Conservation (phyloP, 129 eudicot species). For the Glebionis coronaria region DNA sequence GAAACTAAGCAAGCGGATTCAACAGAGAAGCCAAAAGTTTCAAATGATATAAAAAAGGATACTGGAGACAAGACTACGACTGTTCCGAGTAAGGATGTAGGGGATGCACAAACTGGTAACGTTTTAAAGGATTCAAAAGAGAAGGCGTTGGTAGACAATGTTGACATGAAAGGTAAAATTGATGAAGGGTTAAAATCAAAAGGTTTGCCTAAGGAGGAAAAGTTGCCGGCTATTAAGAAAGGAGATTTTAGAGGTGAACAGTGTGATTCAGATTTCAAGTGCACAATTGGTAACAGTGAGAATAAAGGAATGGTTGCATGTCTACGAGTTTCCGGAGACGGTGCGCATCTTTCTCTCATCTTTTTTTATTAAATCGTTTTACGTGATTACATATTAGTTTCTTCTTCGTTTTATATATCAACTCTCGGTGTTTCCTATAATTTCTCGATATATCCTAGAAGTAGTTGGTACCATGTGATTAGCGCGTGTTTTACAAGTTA, state of each 20-base stretch:
- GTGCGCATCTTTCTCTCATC: conserved; percentile 35
- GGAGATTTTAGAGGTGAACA: conserved; percentile 47
- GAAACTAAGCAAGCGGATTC: conserved; percentile 30
- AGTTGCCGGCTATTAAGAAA: conserved; percentile 28
- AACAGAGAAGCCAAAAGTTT: conserved; percentile 31
- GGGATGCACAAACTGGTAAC: conserved; percentile 22
- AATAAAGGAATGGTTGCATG: conserved; percentile 69
- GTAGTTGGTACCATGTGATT: conserved; percentile 7
- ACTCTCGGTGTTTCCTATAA: background rate
- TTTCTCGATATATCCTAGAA: conserved; percentile 14
- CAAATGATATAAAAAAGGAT: conserved; percentile 22
- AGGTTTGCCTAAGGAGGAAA: conserved; percentile 26
- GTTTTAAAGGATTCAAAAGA: conserved; percentile 27
- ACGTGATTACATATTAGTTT: background rate
- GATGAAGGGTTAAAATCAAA: conserved; percentile 26
- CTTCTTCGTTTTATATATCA: conserved; percentile 4
- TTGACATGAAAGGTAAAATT: conserved; percentile 29
- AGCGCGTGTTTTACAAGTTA: conserved; percentile 5
- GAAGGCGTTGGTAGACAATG: conserved; percentile 24
- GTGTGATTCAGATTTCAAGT: conserved; percentile 73
- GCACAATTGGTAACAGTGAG: conserved; percentile 41
- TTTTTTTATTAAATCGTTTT: background rate
- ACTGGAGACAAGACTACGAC: conserved; percentile 25
- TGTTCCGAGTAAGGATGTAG: conserved; percentile 30
- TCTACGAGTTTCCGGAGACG: conserved; percentile 86